Evolutionary conservation across 768 basidiomycete species (phyloP), one percentile per base, ranked within the genome.

Genomic region (Termitomyces sp.): DNA sequence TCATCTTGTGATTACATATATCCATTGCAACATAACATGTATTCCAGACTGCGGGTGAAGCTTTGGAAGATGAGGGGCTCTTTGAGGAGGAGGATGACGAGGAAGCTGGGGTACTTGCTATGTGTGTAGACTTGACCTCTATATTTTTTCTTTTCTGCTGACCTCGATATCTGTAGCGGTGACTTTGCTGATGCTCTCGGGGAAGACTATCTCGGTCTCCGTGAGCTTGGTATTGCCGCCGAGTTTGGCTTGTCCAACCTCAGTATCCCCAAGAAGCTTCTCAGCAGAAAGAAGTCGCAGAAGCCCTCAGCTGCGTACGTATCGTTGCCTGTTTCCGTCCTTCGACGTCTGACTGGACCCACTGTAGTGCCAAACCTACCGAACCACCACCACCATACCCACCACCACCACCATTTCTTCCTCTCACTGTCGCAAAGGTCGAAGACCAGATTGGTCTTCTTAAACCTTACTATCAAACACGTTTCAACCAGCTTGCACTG

Each of bases 141-240:
- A 3, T 45, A 1, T 39, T 34, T 14, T 43, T 37, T 16, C 48
- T 40, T 21, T 7, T 53, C 27, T 12, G 25, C 37, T 55, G 45
- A 21, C 25, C 46, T 16, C 28, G n/a, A 21, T 52, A 54, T 58
- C 32, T 35, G 2, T 64, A 89, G 88, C 66, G 94, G 94, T 52
- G 88, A 91, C 64, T 94, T 96, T 68, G 87, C 91, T 0, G 91
- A 93, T 50, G 78, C 85, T 16, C 79, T 95, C 16, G 94, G 94
- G 32, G 94, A 94, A 63, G 95, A 98, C 69, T 96, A 95, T 72
- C 80, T 98, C 12, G 95, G 95, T 11, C 77, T 98, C 27, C 81
- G 84, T 49, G 93, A 90, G 65, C 73, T 94, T 43, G 95, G 94
- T 30, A 91, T 97, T 50, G 94, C 92, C 21, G 81, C 80, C 42